Evolutionary conservation across 768 basidiomycete genomes (phyloP).

Genomic region (Termitomyces sp.): DNA sequence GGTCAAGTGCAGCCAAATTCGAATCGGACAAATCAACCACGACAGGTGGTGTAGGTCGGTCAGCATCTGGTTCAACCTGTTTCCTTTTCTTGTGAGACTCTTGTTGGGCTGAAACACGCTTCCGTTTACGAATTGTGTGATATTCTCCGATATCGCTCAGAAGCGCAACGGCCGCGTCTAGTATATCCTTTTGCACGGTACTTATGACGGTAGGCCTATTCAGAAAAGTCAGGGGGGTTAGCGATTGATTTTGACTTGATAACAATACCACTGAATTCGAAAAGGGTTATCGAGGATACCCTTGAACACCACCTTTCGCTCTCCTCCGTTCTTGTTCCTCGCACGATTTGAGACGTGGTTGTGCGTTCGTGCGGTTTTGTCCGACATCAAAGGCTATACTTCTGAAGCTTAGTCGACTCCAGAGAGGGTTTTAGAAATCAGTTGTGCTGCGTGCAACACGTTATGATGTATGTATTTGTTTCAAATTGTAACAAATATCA

Average conservation of each 20-base stretch:
- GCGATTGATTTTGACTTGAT: conserved; percentile 8
- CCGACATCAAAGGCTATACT: conserved; percentile 41
- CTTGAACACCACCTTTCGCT: conserved; percentile 66
- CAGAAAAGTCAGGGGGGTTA: conserved; percentile 7
- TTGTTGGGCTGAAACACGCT: conserved; percentile 17
- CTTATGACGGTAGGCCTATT: conserved; percentile 60
- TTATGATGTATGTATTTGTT: no score
- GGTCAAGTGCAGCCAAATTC: conserved; percentile 3
- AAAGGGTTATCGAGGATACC: conserved; percentile 73
- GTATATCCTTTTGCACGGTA: conserved; percentile 58
- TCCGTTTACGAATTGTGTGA: conserved; percentile 39
- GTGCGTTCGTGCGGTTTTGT: conserved; percentile 48
- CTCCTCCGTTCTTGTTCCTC: conserved; percentile 38
- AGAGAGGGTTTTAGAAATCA: no score
- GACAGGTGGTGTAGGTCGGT: neutral
- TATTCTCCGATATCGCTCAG: conserved; percentile 49
- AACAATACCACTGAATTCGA: conserved; percentile 57
- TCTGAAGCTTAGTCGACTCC: no score
- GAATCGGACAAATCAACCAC: neutral
- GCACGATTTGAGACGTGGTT: conserved; percentile 64
- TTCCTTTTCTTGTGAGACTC: conserved; percentile 13
- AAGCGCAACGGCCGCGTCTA: conserved; percentile 47
- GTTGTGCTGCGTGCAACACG: no score
- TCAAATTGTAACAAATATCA: no score
- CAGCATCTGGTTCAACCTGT: neutral